Conservation (phyloP, 2,329 filamentous ascomycete genomes). For the Colletotrichum sp. region DNA sequence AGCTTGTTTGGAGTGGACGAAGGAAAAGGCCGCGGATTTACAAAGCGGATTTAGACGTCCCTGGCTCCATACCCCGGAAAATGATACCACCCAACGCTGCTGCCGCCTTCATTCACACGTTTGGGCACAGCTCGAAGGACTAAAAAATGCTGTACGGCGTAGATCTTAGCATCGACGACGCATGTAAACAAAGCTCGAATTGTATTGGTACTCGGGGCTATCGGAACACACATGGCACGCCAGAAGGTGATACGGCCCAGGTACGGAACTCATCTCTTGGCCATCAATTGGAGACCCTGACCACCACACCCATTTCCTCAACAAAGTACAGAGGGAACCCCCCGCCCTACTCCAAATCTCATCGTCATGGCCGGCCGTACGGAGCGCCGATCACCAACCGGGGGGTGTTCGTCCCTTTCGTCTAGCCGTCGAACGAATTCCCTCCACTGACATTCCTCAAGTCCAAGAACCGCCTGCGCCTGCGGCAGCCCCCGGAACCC, state of each 20-base stretch:
- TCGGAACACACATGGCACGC: background rate
- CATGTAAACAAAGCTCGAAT: background rate
- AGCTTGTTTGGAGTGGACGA: background rate
- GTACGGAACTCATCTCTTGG: background rate
- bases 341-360: background rate
- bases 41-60: background rate
- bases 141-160: background rate
- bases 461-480: background rate
- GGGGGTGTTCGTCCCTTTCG: background rate
- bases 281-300: background rate
- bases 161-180: background rate
- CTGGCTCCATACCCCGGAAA: background rate
- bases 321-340: background rate
- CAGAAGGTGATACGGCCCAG: background rate
- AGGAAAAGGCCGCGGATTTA: background rate
- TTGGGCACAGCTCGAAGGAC: background rate
- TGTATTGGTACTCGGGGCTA: background rate
- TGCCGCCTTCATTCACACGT: background rate
- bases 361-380: constrained; percentile 13
- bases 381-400: constrained; percentile 9
- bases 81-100: background rate
- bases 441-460: constrained; percentile 2
- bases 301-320: background rate
- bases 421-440: background rate
- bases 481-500: background rate